These are phyloP conservation scores for Metschnikowia kofuensis DNA, from an alignment of 805 yeast genomes.

Conservation along the genomic window DNA sequence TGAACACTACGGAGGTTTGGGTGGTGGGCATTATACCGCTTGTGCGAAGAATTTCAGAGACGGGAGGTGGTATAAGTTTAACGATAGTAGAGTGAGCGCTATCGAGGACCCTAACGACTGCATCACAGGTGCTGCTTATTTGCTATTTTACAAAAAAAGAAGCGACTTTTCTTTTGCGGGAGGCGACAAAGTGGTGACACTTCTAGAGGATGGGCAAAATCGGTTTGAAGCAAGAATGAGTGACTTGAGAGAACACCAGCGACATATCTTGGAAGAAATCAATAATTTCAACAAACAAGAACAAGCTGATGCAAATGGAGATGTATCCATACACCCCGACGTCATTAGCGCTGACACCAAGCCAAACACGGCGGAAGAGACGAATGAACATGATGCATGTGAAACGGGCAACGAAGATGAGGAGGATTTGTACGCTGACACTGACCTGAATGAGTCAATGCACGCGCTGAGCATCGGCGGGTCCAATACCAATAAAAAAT, in stretches of 20 bases:
- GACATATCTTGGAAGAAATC: constrained; percentile 10
- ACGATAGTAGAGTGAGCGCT: constrained; percentile 73
- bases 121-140: constrained; percentile 77
- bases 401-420: constrained; percentile 5
- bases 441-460: constrained; percentile 3
- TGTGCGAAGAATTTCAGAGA: constrained; percentile 78
- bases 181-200: constrained; percentile 18
- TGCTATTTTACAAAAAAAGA: constrained; percentile 74
- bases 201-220: constrained; percentile 45
- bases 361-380: neutral
- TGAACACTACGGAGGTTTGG: constrained; percentile 93
- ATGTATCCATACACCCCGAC: no score
- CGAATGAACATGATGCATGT: neutral
- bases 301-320: constrained; percentile 6
- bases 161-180: constrained; percentile 23
- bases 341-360: neutral
- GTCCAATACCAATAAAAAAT: constrained; percentile 11
- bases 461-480: neutral
- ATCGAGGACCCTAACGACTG: constrained; percentile 56
- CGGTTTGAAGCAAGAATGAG: constrained; percentile 39
- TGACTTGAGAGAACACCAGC: constrained; percentile 33
- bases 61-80: constrained; percentile 81
- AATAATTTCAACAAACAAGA: constrained; percentile 14
- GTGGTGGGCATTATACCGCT: constrained; percentile 97
- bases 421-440: constrained; percentile 11